A percentile compares a stretch with the other conserved stretches of the same genome.
Evolutionary conservation across 2,329 filamentous ascomycete genomes (phyloP).

Genomic region (Plenodomus biglobosus): DNA sequence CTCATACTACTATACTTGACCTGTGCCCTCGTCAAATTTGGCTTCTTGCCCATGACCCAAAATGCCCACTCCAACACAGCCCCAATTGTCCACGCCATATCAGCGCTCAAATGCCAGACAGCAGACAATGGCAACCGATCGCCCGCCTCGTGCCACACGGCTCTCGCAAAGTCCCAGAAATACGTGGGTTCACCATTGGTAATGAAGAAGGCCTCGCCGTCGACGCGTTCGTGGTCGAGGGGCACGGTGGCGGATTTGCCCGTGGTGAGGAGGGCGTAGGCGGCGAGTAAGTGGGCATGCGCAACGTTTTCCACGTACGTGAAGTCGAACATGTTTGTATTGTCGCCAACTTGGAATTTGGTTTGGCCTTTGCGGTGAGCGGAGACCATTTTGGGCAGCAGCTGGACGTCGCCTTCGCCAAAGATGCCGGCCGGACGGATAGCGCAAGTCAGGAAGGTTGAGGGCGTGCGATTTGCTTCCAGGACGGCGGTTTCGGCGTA

Average conservation of each 20-base stretch:
- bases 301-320: slow-evolving; percentile 57
- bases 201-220: slow-evolving; percentile 56
- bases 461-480: slow-evolving; percentile 50
- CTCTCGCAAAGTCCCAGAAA: slow-evolving; percentile 55
- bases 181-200: slow-evolving; percentile 54
- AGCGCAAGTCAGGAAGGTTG: slow-evolving; percentile 52
- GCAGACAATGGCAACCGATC: slow-evolving; percentile 39
- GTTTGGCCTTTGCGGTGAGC: slow-evolving; percentile 52
- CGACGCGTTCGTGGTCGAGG: slow-evolving; percentile 50
- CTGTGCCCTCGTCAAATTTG: slow-evolving; percentile 50
- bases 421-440: slow-evolving; percentile 56
- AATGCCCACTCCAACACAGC: slow-evolving; percentile 50
- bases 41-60: slow-evolving; percentile 49
- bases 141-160: slow-evolving; percentile 51
- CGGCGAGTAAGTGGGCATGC: slow-evolving; percentile 55
- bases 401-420: slow-evolving; percentile 52
- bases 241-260: slow-evolving; percentile 44
- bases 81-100: slow-evolving; percentile 47
- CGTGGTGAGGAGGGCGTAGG: slow-evolving; percentile 52
- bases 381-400: slow-evolving; percentile 49
- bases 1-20: slow-evolving; percentile 72
- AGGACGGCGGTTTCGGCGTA: slow-evolving; percentile 53
- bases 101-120: slow-evolving; percentile 49
- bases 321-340: slow-evolving; percentile 58
- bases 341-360: slow-evolving; percentile 54